Evolutionary conservation across 2,329 filamentous ascomycete species (phyloP).

Genomic region (Hymenoscyphus linearis): DNA sequence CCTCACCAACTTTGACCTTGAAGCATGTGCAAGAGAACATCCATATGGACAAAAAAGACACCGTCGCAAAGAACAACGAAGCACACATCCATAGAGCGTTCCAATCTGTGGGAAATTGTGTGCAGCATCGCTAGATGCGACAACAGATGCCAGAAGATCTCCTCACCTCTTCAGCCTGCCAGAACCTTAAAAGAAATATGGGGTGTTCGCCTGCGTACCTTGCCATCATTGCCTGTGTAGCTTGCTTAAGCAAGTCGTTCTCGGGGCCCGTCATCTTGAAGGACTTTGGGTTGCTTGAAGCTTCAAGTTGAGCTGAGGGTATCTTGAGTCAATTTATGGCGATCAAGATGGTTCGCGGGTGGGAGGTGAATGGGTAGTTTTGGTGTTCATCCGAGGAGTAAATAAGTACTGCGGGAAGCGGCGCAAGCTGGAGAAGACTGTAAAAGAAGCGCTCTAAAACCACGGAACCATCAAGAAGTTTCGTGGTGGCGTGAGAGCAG

Average conservation of each 20-base stretch:
- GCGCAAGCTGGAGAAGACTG: neutral
- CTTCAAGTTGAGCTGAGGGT: neutral
- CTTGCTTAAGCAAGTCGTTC: constrained; percentile 32
- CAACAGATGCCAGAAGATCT: neutral
- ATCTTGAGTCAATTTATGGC: neutral
- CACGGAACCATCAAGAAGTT: constrained; percentile 7
- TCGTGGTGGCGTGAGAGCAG: constrained; percentile 3
- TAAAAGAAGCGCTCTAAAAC: constrained; percentile 1
- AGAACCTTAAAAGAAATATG: constrained; percentile 8
- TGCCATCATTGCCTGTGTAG: constrained; percentile 33
- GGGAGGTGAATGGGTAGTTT: neutral
- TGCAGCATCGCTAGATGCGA: constrained; percentile 1
- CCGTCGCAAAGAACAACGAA: neutral
- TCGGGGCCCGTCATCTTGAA: constrained; percentile 29
- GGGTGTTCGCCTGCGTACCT: constrained; percentile 29
- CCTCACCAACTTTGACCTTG: constrained; percentile 28
- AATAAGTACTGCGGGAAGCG: neutral
- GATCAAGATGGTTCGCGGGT: constrained; percentile 1
- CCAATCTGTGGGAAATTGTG: neutral
- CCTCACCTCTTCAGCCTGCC: constrained; percentile 1
- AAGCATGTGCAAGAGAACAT: constrained; percentile 10
- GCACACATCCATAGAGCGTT: neutral
- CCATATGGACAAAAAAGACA: neutral
- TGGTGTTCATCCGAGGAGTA: neutral
- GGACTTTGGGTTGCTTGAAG: neutral